Evolutionary conservation across 2,329 filamentous ascomycete genomes (phyloP).

Genomic region (Claviceps sorghi): DNA sequence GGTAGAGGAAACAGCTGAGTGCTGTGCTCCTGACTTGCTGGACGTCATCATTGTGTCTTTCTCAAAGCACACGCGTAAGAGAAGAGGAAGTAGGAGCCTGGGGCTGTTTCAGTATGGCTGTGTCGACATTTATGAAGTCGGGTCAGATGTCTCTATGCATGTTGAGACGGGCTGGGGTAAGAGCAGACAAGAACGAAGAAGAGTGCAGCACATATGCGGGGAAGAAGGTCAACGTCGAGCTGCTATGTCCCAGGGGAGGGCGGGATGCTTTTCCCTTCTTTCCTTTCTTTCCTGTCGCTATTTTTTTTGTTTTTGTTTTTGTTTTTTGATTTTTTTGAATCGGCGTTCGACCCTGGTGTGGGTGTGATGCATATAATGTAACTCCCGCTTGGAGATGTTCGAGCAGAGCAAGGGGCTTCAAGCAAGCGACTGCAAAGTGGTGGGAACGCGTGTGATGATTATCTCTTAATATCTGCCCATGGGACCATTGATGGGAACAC

Average conservation of each 20-base stretch:
- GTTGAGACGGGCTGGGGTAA: slow-evolving; percentile 17
- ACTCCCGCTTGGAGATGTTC: background rate
- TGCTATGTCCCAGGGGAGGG: slow-evolving; percentile 4
- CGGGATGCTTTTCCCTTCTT: background rate
- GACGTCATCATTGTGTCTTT: slow-evolving; percentile 12
- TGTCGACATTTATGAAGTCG: slow-evolving; percentile 24
- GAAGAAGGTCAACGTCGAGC: slow-evolving; percentile 4
- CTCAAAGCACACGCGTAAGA: slow-evolving; percentile 11
- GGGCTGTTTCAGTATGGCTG: slow-evolving; percentile 15
- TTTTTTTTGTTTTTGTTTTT: too few species aligned
- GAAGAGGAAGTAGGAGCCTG: slow-evolving; percentile 10
- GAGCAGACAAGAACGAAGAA: slow-evolving; percentile 1
- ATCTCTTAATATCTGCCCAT: background rate
- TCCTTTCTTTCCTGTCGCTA: too few species aligned
- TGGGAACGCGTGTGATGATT: background rate
- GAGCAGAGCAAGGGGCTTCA: background rate
- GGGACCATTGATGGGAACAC: background rate
- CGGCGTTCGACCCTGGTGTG: slow-evolving; percentile 3
- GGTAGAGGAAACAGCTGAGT: slow-evolving; percentile 11
- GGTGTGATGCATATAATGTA: background rate
- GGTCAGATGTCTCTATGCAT: slow-evolving; percentile 20
- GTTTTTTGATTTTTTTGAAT: background rate
- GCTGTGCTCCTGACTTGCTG: slow-evolving; percentile 12
- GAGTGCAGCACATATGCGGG: slow-evolving; percentile 5
- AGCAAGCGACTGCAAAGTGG: slow-evolving; percentile 2